phyloP scores from a whole-genome alignment of 768 basidiomycete species.

The Suillus spraguei region DNA sequence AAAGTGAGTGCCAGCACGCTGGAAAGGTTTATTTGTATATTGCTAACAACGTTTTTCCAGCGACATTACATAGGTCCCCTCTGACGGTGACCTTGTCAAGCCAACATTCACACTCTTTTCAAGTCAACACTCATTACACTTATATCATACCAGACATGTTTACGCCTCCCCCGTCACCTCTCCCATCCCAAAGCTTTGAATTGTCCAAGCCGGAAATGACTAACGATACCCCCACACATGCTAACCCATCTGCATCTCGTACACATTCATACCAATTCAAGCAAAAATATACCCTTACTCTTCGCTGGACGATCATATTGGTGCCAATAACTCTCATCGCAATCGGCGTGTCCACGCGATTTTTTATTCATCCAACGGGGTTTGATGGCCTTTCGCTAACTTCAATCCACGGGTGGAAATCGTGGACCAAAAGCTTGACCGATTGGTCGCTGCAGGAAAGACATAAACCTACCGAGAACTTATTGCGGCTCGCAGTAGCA shows the following conservation, averaged over 20 bases:
- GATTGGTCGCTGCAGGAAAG: slow-evolving; percentile 48
- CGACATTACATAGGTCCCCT: not conserved
- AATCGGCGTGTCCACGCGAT: slow-evolving; percentile 56
- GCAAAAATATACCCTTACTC: slow-evolving; percentile 40
- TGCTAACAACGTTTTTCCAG: not conserved
- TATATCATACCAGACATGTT: slow-evolving; percentile 34
- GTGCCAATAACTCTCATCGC: slow-evolving; percentile 58
- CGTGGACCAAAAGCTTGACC: slow-evolving; percentile 28
- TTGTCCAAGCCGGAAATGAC: not conserved
- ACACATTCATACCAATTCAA: slow-evolving; percentile 22
- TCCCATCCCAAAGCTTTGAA: slow-evolving; percentile 21
- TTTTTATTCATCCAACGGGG: slow-evolving; percentile 47
- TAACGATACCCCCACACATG: slow-evolving; percentile 11
- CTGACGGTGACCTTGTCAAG: slow-evolving; percentile 5
- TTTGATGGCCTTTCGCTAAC: slow-evolving; percentile 42
- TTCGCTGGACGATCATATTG: slow-evolving; percentile 53
- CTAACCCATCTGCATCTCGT: slow-evolving; percentile 8
- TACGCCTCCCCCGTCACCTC: slow-evolving; percentile 46
- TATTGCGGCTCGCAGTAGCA: slow-evolving; percentile 10
- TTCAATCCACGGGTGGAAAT: slow-evolving; percentile 32
- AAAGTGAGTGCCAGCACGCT: slow-evolving; percentile 2
- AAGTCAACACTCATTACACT: slow-evolving; percentile 28
- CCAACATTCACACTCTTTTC: slow-evolving; percentile 31
- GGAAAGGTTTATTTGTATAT: not conserved
- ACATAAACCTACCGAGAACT: slow-evolving; percentile 29